A percentile compares a stretch with the other conserved stretches of the same genome.
Conservation (phyloP, 2,329 filamentous ascomycete species). For the Diaporthe sp. region DNA sequence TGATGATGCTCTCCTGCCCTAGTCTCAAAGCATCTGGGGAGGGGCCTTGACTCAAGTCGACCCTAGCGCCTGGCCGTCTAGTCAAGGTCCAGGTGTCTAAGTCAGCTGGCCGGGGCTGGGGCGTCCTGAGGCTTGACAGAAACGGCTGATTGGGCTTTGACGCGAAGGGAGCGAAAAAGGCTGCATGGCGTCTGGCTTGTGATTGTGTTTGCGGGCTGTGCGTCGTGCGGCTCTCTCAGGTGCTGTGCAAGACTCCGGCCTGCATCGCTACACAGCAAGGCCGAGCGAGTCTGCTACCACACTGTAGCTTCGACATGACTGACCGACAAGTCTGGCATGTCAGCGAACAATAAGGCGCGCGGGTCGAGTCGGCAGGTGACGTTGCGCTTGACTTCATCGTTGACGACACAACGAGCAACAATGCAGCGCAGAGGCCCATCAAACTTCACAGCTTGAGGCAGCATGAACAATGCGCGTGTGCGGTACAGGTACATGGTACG, state of each 20-base stretch:
- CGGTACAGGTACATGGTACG: constrained; percentile 5
- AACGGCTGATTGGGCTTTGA: constrained; percentile 20
- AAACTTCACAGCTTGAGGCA: constrained; percentile 3
- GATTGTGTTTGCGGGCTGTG: constrained; percentile 16
- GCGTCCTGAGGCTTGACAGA: constrained; percentile 12
- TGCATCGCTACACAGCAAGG: not conserved
- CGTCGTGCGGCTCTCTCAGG: not conserved
- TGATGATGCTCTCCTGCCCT: constrained; percentile 24
- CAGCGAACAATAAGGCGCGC: constrained; percentile 7
- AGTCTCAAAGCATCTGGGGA: constrained; percentile 21
- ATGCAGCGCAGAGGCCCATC: constrained; percentile 16
- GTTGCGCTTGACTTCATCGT: constrained; percentile 22
- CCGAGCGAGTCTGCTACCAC: constrained; percentile 10
- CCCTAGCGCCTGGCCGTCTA: constrained; percentile 5
- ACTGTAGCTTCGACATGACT: constrained; percentile 21
- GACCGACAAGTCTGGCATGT: constrained; percentile 9
- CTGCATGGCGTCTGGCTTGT: constrained; percentile 28
- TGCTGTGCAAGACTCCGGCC: not conserved
- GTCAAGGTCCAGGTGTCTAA: constrained; percentile 10
- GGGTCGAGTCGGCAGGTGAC: constrained; percentile 21
- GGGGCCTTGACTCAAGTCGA: constrained; percentile 21
- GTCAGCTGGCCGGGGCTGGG: constrained; percentile 18
- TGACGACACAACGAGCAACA: not conserved
- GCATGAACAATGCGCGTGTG: constrained; percentile 4
- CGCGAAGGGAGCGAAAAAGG: not conserved